Evolutionary conservation across 1,284 basidiomycete genomes (phyloP), one percentile per base, ranked within the genome.

Genomic region (Exsudoporus floridanus): DNA sequence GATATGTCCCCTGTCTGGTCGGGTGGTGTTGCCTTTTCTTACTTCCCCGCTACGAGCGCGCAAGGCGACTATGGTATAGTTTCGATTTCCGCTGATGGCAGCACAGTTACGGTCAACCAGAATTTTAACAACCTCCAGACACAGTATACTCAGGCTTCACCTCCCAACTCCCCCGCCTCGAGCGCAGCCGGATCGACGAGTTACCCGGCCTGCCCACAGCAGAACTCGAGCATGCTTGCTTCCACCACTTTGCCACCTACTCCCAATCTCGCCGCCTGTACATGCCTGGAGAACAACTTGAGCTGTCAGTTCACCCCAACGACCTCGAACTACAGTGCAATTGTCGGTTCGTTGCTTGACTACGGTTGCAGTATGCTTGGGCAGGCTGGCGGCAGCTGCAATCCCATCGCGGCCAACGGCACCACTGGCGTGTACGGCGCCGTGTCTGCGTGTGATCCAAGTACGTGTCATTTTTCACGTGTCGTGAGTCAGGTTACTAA

Each of bases 11-110:
- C 85, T 57, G 83, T 88, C 45, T 96, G 90, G 82, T 93, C 90
- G 28, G 94, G 93, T 53, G 94, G 90, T 45, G 66, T 97, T 38
- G 94, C 94, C 1, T 96, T 95, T 73, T 86, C 85, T 42, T 91
- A 91, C 70, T 94, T 95, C 79, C 86, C 88, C 3, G 90, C 90
- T 8, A 58, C 67, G 19, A 81, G 79, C 57, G 74, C 71, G 16
- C 73, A 77, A 50, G 87, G 88, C 46, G 77, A 89, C 61, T 97
- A 92, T 60, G 94, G 92, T 18, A 90, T 96, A 78, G 87, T 92
- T 57, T 88, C 78, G 19, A 79, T 96, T 57, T 83, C 82, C 0
- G 12, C 73, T 30, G 81, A 89, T 62, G 80, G 80, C 50, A 77
- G 65, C 44, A 80, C 82, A 8, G 86, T 90, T 49, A 84, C 81